Evolutionary conservation across 1,139 yeast species (phyloP).

Genomic region (Protomyces gravidus): DNA sequence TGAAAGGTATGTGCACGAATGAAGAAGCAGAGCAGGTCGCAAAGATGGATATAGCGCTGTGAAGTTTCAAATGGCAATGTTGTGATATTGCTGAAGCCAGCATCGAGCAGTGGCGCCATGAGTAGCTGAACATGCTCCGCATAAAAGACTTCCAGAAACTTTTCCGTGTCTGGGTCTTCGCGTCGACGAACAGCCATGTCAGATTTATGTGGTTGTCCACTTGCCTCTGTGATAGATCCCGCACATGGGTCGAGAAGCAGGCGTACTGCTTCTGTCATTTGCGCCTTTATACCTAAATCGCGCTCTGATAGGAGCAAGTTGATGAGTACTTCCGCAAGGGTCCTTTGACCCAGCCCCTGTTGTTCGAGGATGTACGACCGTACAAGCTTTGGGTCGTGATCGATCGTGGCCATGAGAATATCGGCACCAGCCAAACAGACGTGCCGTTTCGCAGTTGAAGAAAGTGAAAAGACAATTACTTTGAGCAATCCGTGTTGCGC

Average conservation of each 20-base stretch:
- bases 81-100: slow-evolving; percentile 34
- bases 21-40: slow-evolving; percentile 35
- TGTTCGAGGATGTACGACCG: slow-evolving; percentile 33
- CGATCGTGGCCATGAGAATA: slow-evolving; percentile 71
- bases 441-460: slow-evolving; percentile 45
- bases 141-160: slow-evolving; percentile 61
- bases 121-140: slow-evolving; percentile 56
- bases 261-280: slow-evolving; percentile 77
- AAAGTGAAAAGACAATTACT: slow-evolving; percentile 69
- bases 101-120: slow-evolving; percentile 50
- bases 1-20: slow-evolving; percentile 34
- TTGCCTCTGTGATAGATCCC: slow-evolving; percentile 32
- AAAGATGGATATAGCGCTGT: slow-evolving; percentile 32
- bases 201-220: slow-evolving; percentile 17
- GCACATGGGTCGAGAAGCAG: slow-evolving; percentile 59
- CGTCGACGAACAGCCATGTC: slow-evolving; percentile 32
- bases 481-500: slow-evolving; percentile 66
- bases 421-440: slow-evolving; percentile 76
- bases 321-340: slow-evolving; percentile 54
- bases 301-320: slow-evolving; percentile 59
- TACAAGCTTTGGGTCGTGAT: slow-evolving; percentile 71
- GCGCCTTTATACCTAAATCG: slow-evolving; percentile 70
- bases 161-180: slow-evolving; percentile 45
- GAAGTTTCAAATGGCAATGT: slow-evolving; percentile 20
- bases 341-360: slow-evolving; percentile 5